Evolutionary conservation across 192 early-diverging fungal genomes (phyloP), one percentile per base, ranked within the genome.

Genomic region (Coemansia sp.): DNA sequence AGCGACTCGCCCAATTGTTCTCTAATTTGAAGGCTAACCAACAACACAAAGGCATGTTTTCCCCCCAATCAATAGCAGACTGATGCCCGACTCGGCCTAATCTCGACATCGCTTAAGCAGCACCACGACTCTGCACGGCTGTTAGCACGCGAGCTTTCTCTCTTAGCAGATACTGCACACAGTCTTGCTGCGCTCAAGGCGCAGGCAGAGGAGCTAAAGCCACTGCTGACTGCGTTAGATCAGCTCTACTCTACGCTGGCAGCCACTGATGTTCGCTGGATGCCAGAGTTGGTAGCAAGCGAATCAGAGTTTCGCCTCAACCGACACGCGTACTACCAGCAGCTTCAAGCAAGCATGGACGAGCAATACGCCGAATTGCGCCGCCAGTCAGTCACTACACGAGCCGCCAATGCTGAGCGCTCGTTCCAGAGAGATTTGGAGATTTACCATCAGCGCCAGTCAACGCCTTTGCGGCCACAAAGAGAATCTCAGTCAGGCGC

Each of bases 361-460:
- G 60, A 54, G n/a, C 79, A 82, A 59, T 77, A 74, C 31, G 69
- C 70, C 10, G 79, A 77, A 19, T 34, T 73, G 36, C 34, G 66
- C 11, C 79, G 70, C 53, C 63, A 70, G 42, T 62, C 62, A 42
- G 75, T 67, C 45, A 62, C 66, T 48, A 59, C 40, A 24, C 79
- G 79, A 5, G 79, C 66, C 1, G 74, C 68, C 39, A 64, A 45
- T 31, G 79, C 79, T 4, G 71, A 53, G 27, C 79, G 74, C 62
- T 68, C 66, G 19, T 82, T 82, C 53, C 71, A 82, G 69, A 71
- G 71, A 57, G 79, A 82, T 56, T 51, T 82, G 34, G 79, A 77
- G 36, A 62, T 19, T n/a, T 82, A 71, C 63, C 71, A 68, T 14
- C 77, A 64, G 27, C 50, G 59, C 59, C 62, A 64, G 62, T 16